Conservation (phyloP, 2,329 filamentous ascomycete species). For the Colletotrichum lentis region DNA sequence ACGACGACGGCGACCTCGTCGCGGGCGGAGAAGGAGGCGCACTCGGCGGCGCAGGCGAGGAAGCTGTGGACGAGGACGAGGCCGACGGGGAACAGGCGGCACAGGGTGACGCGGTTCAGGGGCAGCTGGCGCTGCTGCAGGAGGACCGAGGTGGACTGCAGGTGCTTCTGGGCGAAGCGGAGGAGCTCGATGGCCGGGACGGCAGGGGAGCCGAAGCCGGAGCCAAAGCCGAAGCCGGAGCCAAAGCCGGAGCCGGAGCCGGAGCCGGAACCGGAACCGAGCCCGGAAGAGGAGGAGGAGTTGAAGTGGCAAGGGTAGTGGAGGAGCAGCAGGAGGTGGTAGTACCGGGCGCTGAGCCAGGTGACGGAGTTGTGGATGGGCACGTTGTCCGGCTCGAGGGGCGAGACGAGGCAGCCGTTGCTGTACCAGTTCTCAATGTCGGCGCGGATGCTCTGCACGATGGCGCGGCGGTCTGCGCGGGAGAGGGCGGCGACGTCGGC, state of each 20-base stretch:
- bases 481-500: conserved; percentile 45
- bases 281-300: conserved; percentile 41
- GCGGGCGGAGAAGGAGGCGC: conserved; percentile 43
- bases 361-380: conserved; percentile 56
- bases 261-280: too few relatives aligned
- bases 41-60: conserved; percentile 44
- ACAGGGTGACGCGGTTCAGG: conserved; percentile 54
- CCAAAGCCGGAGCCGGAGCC: not conserved
- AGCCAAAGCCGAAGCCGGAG: not conserved
- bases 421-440: conserved; percentile 59
- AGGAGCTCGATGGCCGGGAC: conserved; percentile 48
- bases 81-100: conserved; percentile 50
- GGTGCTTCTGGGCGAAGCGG: conserved; percentile 52
- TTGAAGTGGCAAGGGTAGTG: conserved; percentile 55
- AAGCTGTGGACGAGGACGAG: conserved; percentile 51
- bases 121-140: conserved; percentile 55
- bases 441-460: conserved; percentile 49
- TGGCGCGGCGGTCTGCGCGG: conserved; percentile 46
- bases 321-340: conserved; percentile 54
- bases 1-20: conserved; percentile 49
- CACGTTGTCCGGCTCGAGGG: conserved; percentile 53
- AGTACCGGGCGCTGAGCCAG: conserved; percentile 55
- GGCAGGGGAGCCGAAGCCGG: conserved; percentile 38
- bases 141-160: conserved; percentile 53
- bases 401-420: conserved; percentile 54